These are phyloP conservation scores for Thozetella sp. DNA, from an alignment of 495 filamentous ascomycete genomes.

Conservation along the genomic window DNA sequence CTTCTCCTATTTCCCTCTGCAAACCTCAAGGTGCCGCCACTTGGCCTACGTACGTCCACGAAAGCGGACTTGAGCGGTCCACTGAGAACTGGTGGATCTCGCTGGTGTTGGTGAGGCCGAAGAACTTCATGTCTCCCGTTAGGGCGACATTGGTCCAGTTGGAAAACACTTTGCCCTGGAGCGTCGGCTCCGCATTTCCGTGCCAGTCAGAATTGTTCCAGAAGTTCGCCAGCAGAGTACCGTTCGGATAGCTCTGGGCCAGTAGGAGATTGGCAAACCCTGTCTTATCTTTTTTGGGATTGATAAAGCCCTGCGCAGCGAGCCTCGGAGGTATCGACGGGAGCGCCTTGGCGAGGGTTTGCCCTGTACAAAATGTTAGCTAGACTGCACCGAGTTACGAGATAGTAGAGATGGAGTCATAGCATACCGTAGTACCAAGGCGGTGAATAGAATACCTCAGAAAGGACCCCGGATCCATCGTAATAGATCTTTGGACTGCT, in stretches of 20 bases:
- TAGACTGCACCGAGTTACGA: neutral
- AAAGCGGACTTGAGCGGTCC: neutral
- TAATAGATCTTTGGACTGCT: slow-evolving; percentile 1
- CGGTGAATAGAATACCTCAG: neutral
- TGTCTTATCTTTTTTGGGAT: neutral
- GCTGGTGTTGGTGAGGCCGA: neutral
- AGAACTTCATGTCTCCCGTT: neutral
- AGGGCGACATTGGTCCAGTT: neutral
- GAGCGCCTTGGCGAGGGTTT: neutral
- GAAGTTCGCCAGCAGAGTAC: neutral
- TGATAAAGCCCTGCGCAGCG: neutral
- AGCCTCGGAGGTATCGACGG: neutral
- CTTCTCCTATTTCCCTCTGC: no score
- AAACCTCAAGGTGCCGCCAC: no score
- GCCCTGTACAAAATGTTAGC: neutral
- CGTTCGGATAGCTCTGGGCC: slow-evolving; percentile 1
- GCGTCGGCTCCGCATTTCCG: neutral
- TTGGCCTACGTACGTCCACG: neutral
- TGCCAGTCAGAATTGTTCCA: neutral
- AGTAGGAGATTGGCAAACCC: neutral
- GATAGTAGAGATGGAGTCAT: neutral
- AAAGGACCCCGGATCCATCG: neutral
- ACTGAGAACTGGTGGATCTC: neutral
- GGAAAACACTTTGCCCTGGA: neutral
- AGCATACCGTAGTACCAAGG: neutral